phyloP scores from a whole-genome alignment of 345 rosid species.

The Aquilaria sinensis region DNA sequence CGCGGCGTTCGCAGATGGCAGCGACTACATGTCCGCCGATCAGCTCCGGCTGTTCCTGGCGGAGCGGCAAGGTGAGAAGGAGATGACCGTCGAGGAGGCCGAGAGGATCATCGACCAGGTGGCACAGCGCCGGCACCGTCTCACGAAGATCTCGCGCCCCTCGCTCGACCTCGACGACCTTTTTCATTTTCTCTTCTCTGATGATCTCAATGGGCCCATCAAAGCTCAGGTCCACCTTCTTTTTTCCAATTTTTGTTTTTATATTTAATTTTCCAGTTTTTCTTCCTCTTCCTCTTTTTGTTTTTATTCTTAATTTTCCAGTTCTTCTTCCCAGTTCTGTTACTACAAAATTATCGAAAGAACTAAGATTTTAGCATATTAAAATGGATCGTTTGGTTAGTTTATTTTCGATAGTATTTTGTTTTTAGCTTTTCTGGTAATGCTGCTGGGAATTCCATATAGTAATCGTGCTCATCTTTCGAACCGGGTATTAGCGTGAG shows the following conservation, averaged over 20 bases:
- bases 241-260: slow-evolving; percentile 5
- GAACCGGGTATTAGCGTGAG: too few relatives aligned
- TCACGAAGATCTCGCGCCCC: slow-evolving; percentile 26
- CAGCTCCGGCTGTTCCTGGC: slow-evolving; percentile 55
- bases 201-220: slow-evolving; percentile 45
- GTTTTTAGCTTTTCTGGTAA: too few relatives aligned
- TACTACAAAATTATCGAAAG: too few relatives aligned
- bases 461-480: too few relatives aligned
- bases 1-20: slow-evolving; percentile 36
- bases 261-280: too few relatives aligned
- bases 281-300: too few relatives aligned
- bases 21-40: slow-evolving; percentile 33
- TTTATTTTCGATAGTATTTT: too few relatives aligned
- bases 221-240: slow-evolving; percentile 20
- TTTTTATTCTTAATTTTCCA: too few relatives aligned
- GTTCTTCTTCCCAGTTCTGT: too few relatives aligned
- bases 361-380: too few relatives aligned
- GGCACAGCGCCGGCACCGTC: slow-evolving; percentile 31
- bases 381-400: too few relatives aligned
- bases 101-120: slow-evolving; percentile 47
- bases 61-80: slow-evolving; percentile 43
- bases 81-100: slow-evolving; percentile 41
- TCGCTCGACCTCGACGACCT: slow-evolving; percentile 62
- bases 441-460: too few relatives aligned
- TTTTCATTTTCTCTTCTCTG: slow-evolving; percentile 39